Percentiles rank a stretch among this genome's conserved stretches.
phyloP scores from a whole-genome alignment of 2,329 filamentous ascomycete genomes.

The Neopestalotiopsis sp. region DNA sequence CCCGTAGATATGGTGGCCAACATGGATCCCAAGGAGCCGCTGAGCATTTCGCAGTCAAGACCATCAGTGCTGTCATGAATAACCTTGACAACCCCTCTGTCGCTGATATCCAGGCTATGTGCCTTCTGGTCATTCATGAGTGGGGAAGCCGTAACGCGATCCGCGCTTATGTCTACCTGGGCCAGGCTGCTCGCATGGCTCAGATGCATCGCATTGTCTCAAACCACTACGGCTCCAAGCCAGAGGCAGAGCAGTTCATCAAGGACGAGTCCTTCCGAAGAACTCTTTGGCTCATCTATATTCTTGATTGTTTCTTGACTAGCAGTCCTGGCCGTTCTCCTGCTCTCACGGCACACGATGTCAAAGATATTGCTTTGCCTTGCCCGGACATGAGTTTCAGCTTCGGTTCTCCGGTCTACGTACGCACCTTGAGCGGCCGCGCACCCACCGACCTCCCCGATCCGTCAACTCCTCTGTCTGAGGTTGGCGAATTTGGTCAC shows the following conservation, averaged over 20 bases:
- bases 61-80: conserved; percentile 61
- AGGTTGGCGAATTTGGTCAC: conserved; percentile 67
- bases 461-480: conserved; percentile 45
- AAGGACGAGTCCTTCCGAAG: conserved; percentile 67
- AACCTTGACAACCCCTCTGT: conserved; percentile 64
- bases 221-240: conserved; percentile 56
- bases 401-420: conserved; percentile 64
- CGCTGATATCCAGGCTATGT: conserved; percentile 66
- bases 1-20: conserved; percentile 63
- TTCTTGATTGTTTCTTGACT: conserved; percentile 66
- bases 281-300: conserved; percentile 67
- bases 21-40: conserved; percentile 57
- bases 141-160: conserved; percentile 68
- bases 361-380: conserved; percentile 61
- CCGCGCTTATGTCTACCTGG: conserved; percentile 67
- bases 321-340: conserved; percentile 66
- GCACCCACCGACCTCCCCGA: conserved; percentile 45
- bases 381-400: conserved; percentile 68
- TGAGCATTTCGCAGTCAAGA: conserved; percentile 65
- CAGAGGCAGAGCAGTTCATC: conserved; percentile 63
- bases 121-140: conserved; percentile 66
- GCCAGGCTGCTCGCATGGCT: conserved; percentile 67
- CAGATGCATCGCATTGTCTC: conserved; percentile 69
- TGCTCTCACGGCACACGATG: conserved; percentile 59
- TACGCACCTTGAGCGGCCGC: conserved; percentile 58